Base-by-base conservation (phyloP, 306 rosid species). In the Inga laurina region DNA sequence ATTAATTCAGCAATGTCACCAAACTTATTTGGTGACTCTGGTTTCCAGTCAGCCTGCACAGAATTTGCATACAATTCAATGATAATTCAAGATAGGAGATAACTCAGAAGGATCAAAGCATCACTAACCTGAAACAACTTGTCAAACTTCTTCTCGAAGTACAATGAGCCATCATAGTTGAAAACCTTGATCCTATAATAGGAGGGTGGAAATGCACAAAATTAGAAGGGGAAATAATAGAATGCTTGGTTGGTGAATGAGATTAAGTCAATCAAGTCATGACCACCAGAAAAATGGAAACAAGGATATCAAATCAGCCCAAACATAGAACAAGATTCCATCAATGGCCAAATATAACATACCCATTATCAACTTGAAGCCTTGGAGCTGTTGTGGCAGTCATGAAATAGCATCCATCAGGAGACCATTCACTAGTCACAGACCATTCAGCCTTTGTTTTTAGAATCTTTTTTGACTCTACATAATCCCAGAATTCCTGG, bases 321-420 rank as follows among this genome's bases (percentile, higher is more conserved):
- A 70, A 75, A 71, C 30, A 62, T 10, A 76, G 59, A 65, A 15
- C 72, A 70, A 81, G 57, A 76, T 54, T 74, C 72, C 45, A 57
- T 34, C 56, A 75, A 59, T 48, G 72, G 69, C 30, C 65, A 82
- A 65, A 62, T 69, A 65, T 72, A 73, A 84, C 87, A 54, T 91
- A 95, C 99, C 97, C 98, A 78, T 95, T 93, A 82, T 95, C 99
- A 78, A 95, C 94, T 91, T 93, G 98, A 75, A 93, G 97, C 87
- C 99, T 92, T 41, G 99, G 99, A 77, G 99, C 98, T 16, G 99
- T 95, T 61, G 99, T 93, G 27, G 98, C 98, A 46, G 99, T 95
- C 99, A 95, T 92, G 91, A 95, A 93, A 87, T 92, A 95, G 83
- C 90, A 79, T 67, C 99, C 99, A 88, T 93, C 94, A 2, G 99